Conservation (phyloP, 192 early-diverging fungal genomes). For the Linnemannia elongata region DNA sequence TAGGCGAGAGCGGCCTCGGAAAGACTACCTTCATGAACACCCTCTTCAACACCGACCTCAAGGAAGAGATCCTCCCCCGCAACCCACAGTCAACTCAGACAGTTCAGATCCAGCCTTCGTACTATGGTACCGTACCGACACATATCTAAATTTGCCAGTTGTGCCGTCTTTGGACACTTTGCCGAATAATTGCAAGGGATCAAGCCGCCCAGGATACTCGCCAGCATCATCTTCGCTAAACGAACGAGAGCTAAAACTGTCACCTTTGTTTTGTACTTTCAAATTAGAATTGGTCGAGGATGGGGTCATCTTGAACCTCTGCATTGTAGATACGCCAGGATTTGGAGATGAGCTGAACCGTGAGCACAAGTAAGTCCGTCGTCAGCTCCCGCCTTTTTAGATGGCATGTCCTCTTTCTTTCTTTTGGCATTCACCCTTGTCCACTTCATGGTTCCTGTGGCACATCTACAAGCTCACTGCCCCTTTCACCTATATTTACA, state of each 20-base stretch:
- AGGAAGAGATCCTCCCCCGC: conserved; percentile 77
- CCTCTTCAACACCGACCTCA: conserved; percentile 93
- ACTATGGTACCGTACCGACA: conserved; percentile 70
- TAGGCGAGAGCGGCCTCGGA: conserved; percentile 97
- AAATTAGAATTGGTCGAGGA: conserved; percentile 90
- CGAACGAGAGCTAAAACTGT: not conserved
- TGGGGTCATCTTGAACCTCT: conserved; percentile 90
- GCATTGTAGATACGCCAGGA: conserved; percentile 91
- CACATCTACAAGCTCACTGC: conserved; percentile 5
- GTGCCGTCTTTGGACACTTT: conserved; percentile 37
- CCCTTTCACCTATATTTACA: conserved; percentile 21
- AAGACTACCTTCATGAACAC: conserved; percentile 99
- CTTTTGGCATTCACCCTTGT: not conserved
- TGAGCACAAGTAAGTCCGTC: conserved; percentile 75
- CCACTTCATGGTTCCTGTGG: not conserved
- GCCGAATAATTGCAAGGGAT: not conserved
- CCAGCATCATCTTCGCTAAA: not conserved
- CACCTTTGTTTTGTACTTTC: conserved; percentile 11
- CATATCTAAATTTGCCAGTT: not conserved
- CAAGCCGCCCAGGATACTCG: not conserved
- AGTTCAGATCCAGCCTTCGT: conserved; percentile 86
- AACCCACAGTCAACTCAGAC: conserved; percentile 80
- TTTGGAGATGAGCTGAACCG: conserved; percentile 91
- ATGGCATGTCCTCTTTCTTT: not conserved
- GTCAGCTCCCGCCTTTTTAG: conserved; percentile 56